phyloP scores from a whole-genome alignment of 441 rosid species.

The Adansonia grandidieri region DNA sequence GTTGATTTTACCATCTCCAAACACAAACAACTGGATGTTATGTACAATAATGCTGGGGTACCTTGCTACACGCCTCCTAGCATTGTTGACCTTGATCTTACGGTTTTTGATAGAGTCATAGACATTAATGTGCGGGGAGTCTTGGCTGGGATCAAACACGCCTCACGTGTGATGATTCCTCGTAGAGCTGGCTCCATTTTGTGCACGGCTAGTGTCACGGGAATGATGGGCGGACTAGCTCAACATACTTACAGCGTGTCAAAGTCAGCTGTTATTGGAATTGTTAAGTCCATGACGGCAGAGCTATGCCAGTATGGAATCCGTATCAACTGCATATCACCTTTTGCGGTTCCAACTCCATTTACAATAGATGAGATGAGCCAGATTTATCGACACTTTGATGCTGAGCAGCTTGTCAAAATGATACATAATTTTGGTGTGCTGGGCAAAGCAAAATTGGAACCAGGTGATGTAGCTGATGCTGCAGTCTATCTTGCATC shows the following conservation, averaged over 20 bases:
- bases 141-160: constrained; percentile 70
- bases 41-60: constrained; percentile 85
- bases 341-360: constrained; percentile 66
- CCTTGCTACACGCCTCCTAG: constrained; percentile 65
- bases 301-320: constrained; percentile 69
- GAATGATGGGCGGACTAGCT: constrained; percentile 68
- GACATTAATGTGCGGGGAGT: constrained; percentile 72
- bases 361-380: constrained; percentile 61
- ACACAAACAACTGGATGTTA: constrained; percentile 63
- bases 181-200: constrained; percentile 61
- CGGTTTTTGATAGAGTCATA: constrained; percentile 63
- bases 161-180: constrained; percentile 82
- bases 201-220: constrained; percentile 75
- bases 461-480: constrained; percentile 70
- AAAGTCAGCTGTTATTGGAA: constrained; percentile 60
- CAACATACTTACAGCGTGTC: constrained; percentile 75
- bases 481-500: constrained; percentile 88
- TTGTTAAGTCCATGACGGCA: constrained; percentile 64
- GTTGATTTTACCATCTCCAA: constrained; percentile 63
- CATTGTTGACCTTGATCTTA: constrained; percentile 69
- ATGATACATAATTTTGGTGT: constrained; percentile 51
- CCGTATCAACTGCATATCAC: constrained; percentile 78
- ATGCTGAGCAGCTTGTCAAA: constrained; percentile 36
- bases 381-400: constrained; percentile 43
- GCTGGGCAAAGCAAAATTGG: constrained; percentile 58